phyloP scores from a whole-genome alignment of 1,284 basidiomycete genomes.

The Pyrrhoderma noxium region DNA sequence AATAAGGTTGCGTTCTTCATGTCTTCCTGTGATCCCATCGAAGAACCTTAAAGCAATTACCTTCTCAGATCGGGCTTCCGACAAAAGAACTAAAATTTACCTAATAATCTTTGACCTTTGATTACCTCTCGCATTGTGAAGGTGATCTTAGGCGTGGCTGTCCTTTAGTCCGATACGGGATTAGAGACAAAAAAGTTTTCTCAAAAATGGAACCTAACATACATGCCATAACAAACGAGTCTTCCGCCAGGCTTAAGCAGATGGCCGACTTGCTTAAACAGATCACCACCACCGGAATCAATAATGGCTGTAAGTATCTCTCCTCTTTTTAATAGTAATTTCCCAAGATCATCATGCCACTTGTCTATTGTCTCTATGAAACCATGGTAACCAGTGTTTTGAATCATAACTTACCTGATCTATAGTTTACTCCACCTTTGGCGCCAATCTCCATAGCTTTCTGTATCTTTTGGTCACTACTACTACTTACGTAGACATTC shows the following conservation, averaged over 20 bases:
- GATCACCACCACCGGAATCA: constrained; percentile 76
- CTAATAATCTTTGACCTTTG: constrained; percentile 68
- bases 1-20: constrained; percentile 68
- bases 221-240: constrained; percentile 78
- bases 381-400: neutral
- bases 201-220: constrained; percentile 27
- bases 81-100: constrained; percentile 31
- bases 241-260: constrained; percentile 64
- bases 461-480: constrained; percentile 61
- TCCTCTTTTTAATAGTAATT: constrained; percentile 38
- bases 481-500: constrained; percentile 79
- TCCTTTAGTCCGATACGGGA: constrained; percentile 41
- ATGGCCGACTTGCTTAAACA: constrained; percentile 50
- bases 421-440: constrained; percentile 71
- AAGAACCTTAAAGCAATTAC: constrained; percentile 46
- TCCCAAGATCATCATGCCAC: constrained; percentile 56
- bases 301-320: constrained; percentile 61
- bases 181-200: constrained; percentile 8
- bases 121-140: constrained; percentile 81
- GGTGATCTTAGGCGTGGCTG: constrained; percentile 51
- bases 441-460: constrained; percentile 69
- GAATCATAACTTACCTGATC: constrained; percentile 39
- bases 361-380: constrained; percentile 36
- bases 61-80: neutral
- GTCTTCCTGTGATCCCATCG: constrained; percentile 81